phyloP scores from a whole-genome alignment of 2,329 filamentous ascomycete species.

The Diplodia seriata region DNA sequence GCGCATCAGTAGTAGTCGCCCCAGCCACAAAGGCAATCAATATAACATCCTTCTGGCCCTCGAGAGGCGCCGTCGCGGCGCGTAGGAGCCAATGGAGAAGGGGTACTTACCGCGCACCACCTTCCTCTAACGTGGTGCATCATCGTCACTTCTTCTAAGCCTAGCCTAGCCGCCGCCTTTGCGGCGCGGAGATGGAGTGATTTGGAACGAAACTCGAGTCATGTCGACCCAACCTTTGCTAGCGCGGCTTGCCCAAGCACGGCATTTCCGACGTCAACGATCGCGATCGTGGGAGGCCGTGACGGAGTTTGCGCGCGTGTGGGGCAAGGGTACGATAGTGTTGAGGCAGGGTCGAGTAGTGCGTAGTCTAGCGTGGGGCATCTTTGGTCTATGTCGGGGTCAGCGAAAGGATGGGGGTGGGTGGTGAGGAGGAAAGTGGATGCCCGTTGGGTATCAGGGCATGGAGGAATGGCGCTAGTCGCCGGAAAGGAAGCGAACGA shows the following conservation, averaged over 20 bases:
- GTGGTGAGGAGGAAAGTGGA: background rate
- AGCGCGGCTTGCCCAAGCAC: background rate
- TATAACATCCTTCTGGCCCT: too few species aligned
- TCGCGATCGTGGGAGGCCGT: background rate
- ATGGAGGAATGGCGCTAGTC: background rate
- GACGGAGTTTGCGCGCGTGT: constrained; percentile 1
- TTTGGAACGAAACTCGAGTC: background rate
- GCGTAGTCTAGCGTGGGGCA: background rate
- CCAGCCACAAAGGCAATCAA: too few species aligned
- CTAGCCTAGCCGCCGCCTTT: background rate
- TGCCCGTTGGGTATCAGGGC: background rate
- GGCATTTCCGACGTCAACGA: background rate
- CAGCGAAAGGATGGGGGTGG: background rate
- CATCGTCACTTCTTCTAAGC: background rate
- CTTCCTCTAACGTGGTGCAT: background rate
- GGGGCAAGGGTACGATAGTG: background rate
- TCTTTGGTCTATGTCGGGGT: background rate
- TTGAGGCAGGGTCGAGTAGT: background rate
- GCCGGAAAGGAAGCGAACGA: background rate
- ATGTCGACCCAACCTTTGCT: background rate
- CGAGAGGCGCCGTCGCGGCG: too few species aligned
- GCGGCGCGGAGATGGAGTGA: background rate
- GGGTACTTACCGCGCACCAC: too few species aligned
- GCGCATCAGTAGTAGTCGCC: too few species aligned
- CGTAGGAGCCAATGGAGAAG: too few species aligned